Conservation (phyloP, 2,329 filamentous ascomycete species). For the Venturiaceae sp. region DNA sequence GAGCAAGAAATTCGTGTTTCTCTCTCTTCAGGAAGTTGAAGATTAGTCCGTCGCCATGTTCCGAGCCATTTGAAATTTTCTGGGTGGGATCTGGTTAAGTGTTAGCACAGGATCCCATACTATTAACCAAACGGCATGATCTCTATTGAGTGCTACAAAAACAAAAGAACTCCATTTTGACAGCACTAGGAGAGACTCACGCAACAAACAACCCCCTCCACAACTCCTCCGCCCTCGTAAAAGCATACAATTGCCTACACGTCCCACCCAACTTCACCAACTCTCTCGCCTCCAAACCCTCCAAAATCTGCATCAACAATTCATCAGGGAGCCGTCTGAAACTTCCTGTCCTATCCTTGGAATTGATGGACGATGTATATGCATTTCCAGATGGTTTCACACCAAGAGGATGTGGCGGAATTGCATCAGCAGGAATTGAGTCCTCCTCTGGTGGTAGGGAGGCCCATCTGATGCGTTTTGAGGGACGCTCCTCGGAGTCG, state of each 20-base stretch:
- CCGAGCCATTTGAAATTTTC: conserved; percentile 59
- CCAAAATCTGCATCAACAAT: conserved; percentile 63
- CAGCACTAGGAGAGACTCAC: conserved; percentile 48
- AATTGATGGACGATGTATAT: conserved; percentile 54
- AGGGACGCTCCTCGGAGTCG: conserved; percentile 20
- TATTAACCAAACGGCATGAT: not conserved
- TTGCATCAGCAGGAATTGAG: conserved; percentile 41
- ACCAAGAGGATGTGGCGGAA: conserved; percentile 71
- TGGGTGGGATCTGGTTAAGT: conserved; percentile 34
- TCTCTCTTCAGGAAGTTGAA: conserved; percentile 46
- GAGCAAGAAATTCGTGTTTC: conserved; percentile 58
- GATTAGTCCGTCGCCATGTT: conserved; percentile 73
- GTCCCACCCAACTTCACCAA: conserved; percentile 62
- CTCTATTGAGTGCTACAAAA: not conserved
- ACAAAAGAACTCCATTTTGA: not conserved
- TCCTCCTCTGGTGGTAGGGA: conserved; percentile 20
- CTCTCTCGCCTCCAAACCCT: conserved; percentile 56
- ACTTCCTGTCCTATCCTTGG: conserved; percentile 54
- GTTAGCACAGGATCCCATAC: not conserved
- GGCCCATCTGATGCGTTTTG: conserved; percentile 22
- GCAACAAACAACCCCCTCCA: conserved; percentile 80
- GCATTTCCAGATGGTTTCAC: conserved; percentile 84
- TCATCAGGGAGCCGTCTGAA: conserved; percentile 72
- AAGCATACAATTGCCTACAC: conserved; percentile 81
- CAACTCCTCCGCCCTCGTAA: conserved; percentile 72